These are phyloP conservation scores for Rhexocercosporidium sp. DNA, from an alignment of 2,329 filamentous ascomycete genomes.

Conservation along the genomic window DNA sequence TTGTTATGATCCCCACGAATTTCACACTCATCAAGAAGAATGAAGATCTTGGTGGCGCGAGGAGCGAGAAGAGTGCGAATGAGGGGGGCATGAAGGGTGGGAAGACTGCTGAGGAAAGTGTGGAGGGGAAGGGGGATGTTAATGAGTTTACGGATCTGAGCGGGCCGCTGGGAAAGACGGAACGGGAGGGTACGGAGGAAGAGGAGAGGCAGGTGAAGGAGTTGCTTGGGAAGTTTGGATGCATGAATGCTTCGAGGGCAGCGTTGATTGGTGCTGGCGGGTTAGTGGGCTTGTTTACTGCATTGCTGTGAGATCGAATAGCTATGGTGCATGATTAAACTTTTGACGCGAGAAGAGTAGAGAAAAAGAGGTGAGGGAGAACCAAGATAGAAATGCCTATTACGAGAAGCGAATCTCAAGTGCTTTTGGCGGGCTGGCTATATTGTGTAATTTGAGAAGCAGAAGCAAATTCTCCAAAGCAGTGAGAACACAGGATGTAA, in stretches of 20 bases:
- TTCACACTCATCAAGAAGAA: constrained; percentile 13
- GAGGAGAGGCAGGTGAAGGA: not conserved
- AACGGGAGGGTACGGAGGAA: not conserved
- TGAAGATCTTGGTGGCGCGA: constrained; percentile 7
- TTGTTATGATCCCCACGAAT: constrained; percentile 13
- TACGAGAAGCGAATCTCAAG: no score
- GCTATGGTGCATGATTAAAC: not conserved
- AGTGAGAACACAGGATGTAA: no score
- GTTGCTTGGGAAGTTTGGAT: constrained; percentile 11
- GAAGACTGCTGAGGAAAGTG: not conserved
- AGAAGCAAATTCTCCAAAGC: no score
- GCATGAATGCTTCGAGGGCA: constrained; percentile 8
- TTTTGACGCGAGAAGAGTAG: no score
- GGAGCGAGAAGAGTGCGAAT: constrained; percentile 5
- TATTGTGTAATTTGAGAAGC: no score
- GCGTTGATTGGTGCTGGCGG: constrained; percentile 13
- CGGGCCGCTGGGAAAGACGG: constrained; percentile 10
- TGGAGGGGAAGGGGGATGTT: constrained; percentile 5
- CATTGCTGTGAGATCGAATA: not conserved
- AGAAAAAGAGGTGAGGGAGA: no score
- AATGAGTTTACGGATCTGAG: constrained; percentile 12
- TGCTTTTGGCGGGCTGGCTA: no score
- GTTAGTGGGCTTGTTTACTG: constrained; percentile 8
- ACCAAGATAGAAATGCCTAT: no score
- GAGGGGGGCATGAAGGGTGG: not conserved